Conservation (phyloP, 495 filamentous ascomycete species). For the Annulohypoxylon maeteangense region DNA sequence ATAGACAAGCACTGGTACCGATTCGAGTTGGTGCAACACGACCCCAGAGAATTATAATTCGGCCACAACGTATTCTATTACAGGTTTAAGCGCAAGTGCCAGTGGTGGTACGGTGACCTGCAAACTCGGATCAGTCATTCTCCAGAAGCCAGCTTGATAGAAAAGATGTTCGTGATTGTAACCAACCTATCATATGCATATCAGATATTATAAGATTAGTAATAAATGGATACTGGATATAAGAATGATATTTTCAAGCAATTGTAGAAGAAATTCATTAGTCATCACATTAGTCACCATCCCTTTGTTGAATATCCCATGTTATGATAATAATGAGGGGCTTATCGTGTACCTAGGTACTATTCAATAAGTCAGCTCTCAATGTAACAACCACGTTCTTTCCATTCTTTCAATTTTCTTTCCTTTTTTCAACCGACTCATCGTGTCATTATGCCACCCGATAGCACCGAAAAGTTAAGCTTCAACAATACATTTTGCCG, state of each 20-base stretch:
- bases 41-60: slow-evolving; percentile 52
- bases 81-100: slow-evolving; percentile 44
- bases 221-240: background rate
- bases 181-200: too few species aligned
- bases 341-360: background rate
- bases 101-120: slow-evolving; percentile 50
- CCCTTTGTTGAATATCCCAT: background rate
- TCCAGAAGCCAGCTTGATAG: slow-evolving; percentile 40
- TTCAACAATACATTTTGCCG: slow-evolving; percentile 3
- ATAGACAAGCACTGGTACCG: slow-evolving; percentile 41
- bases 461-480: slow-evolving; percentile 2
- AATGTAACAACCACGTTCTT: too few species aligned
- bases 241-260: too few species aligned
- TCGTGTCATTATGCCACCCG: too few species aligned
- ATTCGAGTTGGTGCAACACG: slow-evolving; percentile 49
- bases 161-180: background rate
- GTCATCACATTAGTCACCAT: background rate
- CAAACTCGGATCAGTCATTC: slow-evolving; percentile 48
- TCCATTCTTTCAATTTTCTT: too few species aligned
- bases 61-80: slow-evolving; percentile 48
- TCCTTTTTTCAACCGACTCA: too few species aligned
- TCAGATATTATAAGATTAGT: too few species aligned
- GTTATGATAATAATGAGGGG: background rate
- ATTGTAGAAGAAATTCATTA: too few species aligned
- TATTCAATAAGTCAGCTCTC: too few species aligned